Base-by-base conservation (phyloP, 495 filamentous ascomycete species). In the Aspergillus hancockii region DNA sequence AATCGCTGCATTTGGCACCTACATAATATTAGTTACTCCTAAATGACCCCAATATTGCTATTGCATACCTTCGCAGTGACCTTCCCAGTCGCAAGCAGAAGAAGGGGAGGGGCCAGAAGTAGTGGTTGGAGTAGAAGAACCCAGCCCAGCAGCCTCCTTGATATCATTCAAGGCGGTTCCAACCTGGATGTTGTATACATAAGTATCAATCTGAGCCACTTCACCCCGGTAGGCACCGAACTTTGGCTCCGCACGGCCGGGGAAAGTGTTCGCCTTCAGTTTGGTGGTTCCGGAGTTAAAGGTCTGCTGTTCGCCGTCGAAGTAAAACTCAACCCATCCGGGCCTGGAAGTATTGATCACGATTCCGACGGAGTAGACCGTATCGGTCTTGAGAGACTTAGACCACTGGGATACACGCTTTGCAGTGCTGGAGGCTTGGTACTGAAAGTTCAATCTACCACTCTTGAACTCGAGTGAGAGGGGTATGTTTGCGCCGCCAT, bases 1-100 rank as follows among this genome's bases (percentile, higher is more conserved):
- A 10, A 25, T 8, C 9, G 47, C 47, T 50, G 47, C 47, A 50
- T 25, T 18, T 14, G 7, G 47, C 47, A 50, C n/a, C 47, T 50
- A 50, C 47, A 52, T 52, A 10, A 21, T 61, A 69, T n/a, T n/a
- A n/a, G n/a, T n/a, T n/a, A n/a, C n/a, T n/a, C n/a, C n/a, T n/a
- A n/a, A n/a, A n/a, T n/a, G n/a, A n/a, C n/a, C n/a, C n/a, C n/a
- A n/a, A n/a, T n/a, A n/a, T n/a, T n/a, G n/a, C n/a, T n/a, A n/a
- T n/a, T n/a, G n/a, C n/a, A n/a, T n/a, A n/a, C 67, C 67, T 25
- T 58, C 55, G 36, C 64, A 65, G 50, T 69, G 67, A 19, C 64
- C 64, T 21, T 54, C 8, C 67, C 64, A 67, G 6, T 57, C 59
- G 32, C 67, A 69, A 1, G 56, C 18, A 23, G 47, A 14, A n/a